Evolutionary conservation across 2,329 filamentous ascomycete species (phyloP).

Genomic region (Elsinoe necatrix): DNA sequence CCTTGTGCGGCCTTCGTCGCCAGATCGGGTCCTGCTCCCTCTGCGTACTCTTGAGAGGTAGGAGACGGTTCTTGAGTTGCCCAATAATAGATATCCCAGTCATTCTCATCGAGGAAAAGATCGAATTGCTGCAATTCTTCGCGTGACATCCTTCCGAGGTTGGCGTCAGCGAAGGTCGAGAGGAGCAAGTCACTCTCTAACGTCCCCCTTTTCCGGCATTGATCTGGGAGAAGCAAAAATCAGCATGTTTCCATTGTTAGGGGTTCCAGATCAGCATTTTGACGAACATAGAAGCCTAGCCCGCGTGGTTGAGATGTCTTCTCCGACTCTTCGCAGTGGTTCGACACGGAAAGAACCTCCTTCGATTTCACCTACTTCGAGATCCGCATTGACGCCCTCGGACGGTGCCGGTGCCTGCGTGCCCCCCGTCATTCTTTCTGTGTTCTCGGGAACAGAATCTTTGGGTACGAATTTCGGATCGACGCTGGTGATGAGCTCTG

Average conservation of each 20-base stretch:
- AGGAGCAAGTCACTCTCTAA: slow-evolving; percentile 93
- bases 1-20: slow-evolving; percentile 40
- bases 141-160: slow-evolving; percentile 65
- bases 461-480: slow-evolving; percentile 50
- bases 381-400: slow-evolving; percentile 50
- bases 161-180: slow-evolving; percentile 80
- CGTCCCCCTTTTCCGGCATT: slow-evolving; percentile 91
- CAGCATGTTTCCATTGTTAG: slow-evolving; percentile 18
- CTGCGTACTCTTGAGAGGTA: slow-evolving; percentile 49
- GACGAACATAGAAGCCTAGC: slow-evolving; percentile 67
- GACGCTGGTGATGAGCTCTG: slow-evolving; percentile 51
- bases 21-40: slow-evolving; percentile 40
- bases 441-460: slow-evolving; percentile 54
- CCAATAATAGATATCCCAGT: slow-evolving; percentile 99
- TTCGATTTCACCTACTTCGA: slow-evolving; percentile 78
- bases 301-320: slow-evolving; percentile 77
- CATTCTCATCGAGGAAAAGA: slow-evolving; percentile 67
- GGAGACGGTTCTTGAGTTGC: slow-evolving; percentile 71
- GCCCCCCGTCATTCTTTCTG: slow-evolving; percentile 57
- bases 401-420: slow-evolving; percentile 46
- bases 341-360: slow-evolving; percentile 80
- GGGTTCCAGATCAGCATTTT: slow-evolving; percentile 15
- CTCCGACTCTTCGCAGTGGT: slow-evolving; percentile 75
- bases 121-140: slow-evolving; percentile 33
- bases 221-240: slow-evolving; percentile 52